Evolutionary conservation across 225 moss, liverwort and hornwort species (phyloP).

Genomic region (Physcomitrium patens): DNA sequence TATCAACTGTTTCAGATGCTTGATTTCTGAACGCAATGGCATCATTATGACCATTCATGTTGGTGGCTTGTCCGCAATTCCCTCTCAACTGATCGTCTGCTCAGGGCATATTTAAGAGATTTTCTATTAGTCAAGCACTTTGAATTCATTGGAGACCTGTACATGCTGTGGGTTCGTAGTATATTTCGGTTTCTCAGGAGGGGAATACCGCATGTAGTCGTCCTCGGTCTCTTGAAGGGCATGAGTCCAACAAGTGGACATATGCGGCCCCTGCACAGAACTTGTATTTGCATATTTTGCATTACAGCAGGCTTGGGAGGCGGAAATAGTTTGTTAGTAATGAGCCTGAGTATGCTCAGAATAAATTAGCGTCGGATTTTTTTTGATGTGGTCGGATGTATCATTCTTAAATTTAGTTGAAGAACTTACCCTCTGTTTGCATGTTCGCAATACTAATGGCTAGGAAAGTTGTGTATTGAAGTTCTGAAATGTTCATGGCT

Average conservation of each 20-base stretch:
- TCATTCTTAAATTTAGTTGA: background rate
- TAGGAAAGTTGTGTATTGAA: background rate
- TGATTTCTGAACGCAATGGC: background rate
- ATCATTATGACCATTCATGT: background rate
- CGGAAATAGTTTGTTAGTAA: background rate
- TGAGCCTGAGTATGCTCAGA: background rate
- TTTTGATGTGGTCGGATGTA: background rate
- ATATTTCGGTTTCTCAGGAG: background rate
- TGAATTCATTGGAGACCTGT: conserved; percentile 5
- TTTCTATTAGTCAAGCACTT: too few species aligned
- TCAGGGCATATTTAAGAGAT: conserved; percentile 15
- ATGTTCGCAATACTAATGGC: background rate
- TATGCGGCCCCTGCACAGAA: background rate
- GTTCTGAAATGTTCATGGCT: background rate
- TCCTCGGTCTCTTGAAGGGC: too few species aligned
- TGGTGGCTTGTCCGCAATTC: conserved; percentile 1
- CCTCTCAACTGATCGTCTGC: background rate
- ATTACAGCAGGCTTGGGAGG: background rate
- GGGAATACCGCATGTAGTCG: background rate
- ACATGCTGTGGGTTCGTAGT: background rate
- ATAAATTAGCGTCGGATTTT: background rate
- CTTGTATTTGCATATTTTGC: background rate
- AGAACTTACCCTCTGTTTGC: too few species aligned
- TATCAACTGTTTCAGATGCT: background rate
- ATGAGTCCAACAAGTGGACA: too few species aligned